Evolutionary conservation across 805 yeast genomes (phyloP), one percentile per base, ranked within the genome.

Genomic region (Starmerella powellii): DNA sequence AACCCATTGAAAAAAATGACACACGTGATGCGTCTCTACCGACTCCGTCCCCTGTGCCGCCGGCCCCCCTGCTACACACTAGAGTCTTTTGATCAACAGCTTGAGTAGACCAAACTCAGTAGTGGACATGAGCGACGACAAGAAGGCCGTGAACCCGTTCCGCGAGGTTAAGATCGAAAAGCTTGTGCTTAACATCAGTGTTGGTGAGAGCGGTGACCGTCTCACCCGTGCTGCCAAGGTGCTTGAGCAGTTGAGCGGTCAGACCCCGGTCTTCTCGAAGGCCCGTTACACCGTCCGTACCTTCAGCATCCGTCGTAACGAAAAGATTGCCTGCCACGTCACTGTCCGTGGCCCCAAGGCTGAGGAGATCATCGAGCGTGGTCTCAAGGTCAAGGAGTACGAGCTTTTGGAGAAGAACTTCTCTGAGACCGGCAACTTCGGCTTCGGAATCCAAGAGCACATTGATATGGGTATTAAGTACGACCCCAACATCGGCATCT

Each of bases 171-270:
- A 81, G 77, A 88, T 91, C 76, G 97, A 91, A 76, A 91, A 91
- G 76, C 81, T 91, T 73, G 96, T 91, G 73, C 83, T 91, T 73
- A 91, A 91, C 91, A 91, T 91, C 75, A 87, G 94, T 73, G 98
- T 91, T 72, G 98, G 98, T 77, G 98, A 91, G 76, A 87, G 96
- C 72, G 98, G 98, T 79, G 98, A 91, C 74, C 83, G 97, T 81
- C 85, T 91, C 72, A 91, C 98, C 77, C 88, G 98, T 83, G 98
- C 98, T 63, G 91, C 98, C 68, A 91, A 91, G 80, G 98, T 91
- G 65, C 79, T 91, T 68, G 98, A 91, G 77, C 98, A 91, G 78
- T 82, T 91, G 64, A 88, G 97, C 61, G 98, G 98, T 87, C 98
- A 91, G 77, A 91, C 98, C 64, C 98, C 98, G 70, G 98, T 91